phyloP scores from a whole-genome alignment of 345 rosid species.

The Corchorus capsularis region DNA sequence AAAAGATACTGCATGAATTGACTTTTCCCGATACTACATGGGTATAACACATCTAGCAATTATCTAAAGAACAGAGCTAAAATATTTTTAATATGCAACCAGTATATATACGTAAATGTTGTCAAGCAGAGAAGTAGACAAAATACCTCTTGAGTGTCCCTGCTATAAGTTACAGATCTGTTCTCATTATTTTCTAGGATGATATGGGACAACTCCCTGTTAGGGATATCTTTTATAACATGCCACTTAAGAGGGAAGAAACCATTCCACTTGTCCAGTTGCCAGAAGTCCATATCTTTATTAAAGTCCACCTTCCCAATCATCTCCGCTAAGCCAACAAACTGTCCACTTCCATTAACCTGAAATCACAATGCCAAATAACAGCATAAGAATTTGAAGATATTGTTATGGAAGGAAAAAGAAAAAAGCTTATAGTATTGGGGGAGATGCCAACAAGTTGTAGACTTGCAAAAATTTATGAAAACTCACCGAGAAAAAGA shows the following conservation, averaged over 20 bases:
- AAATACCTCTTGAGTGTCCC: slow-evolving; percentile 82
- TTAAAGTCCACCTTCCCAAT: slow-evolving; percentile 67
- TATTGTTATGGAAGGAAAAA: background rate
- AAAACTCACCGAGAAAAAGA: slow-evolving; percentile 68
- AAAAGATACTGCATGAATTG: background rate
- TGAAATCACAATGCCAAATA: slow-evolving; percentile 31
- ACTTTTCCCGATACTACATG: background rate
- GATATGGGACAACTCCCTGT: slow-evolving; percentile 62
- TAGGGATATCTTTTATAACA: slow-evolving; percentile 69
- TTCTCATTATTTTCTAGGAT: slow-evolving; percentile 67
- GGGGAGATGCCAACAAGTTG: background rate
- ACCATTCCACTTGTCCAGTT: slow-evolving; percentile 78
- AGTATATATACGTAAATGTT: background rate
- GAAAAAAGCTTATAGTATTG: too few species aligned
- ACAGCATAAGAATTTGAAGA: background rate
- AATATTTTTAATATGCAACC: too few species aligned
- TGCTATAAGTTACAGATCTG: slow-evolving; percentile 64
- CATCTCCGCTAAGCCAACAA: slow-evolving; percentile 87
- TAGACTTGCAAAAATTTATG: background rate
- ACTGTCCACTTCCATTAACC: slow-evolving; percentile 89
- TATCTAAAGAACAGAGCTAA: too few species aligned
- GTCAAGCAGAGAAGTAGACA: background rate
- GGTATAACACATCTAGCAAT: too few species aligned
- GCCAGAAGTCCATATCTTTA: slow-evolving; percentile 83
- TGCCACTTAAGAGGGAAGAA: slow-evolving; percentile 84